Evolutionary conservation across 805 yeast genomes (phyloP).

Genomic region (Wickerhamomyces queroliae): DNA sequence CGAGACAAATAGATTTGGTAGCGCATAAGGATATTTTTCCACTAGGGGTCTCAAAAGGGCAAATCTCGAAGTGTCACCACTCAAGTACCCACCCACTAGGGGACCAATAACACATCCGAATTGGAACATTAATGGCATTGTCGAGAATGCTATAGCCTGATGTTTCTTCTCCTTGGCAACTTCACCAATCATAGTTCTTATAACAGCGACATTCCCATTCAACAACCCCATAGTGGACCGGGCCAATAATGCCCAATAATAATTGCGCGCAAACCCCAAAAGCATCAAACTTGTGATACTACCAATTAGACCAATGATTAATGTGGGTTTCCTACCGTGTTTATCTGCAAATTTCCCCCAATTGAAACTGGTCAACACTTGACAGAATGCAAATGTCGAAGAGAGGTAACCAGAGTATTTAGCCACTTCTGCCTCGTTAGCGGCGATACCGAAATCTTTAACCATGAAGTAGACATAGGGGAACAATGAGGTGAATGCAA

Average conservation of each 20-base stretch:
- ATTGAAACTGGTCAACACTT: conserved; percentile 48
- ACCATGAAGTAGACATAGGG: conserved; percentile 65
- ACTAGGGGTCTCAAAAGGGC: conserved; percentile 25
- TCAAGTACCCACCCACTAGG: conserved; percentile 47
- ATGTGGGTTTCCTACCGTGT: conserved; percentile 50
- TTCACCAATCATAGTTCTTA: conserved; percentile 59
- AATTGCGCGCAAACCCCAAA: conserved; percentile 50
- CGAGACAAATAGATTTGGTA: conserved; percentile 47
- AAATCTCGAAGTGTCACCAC: conserved; percentile 25
- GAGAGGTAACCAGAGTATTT: conserved; percentile 58
- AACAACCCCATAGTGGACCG: conserved; percentile 49
- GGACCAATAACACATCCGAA: conserved; percentile 60
- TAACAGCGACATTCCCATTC: conserved; percentile 62
- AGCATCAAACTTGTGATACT: conserved; percentile 40
- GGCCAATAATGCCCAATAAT: conserved; percentile 46
- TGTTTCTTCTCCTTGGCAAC: conserved; percentile 49
- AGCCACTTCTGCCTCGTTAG: conserved; percentile 46
- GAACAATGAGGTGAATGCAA: conserved; percentile 57
- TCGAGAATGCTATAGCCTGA: conserved; percentile 58
- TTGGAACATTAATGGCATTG: conserved; percentile 57
- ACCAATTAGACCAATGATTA: conserved; percentile 47
- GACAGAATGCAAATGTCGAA: conserved; percentile 57
- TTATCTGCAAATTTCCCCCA: conserved; percentile 56
- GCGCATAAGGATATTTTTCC: conserved; percentile 39
- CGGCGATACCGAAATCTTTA: conserved; percentile 45